Base-by-base conservation (phyloP, 2,329 filamentous ascomycete genomes). In the Diaporthe nobilis region DNA sequence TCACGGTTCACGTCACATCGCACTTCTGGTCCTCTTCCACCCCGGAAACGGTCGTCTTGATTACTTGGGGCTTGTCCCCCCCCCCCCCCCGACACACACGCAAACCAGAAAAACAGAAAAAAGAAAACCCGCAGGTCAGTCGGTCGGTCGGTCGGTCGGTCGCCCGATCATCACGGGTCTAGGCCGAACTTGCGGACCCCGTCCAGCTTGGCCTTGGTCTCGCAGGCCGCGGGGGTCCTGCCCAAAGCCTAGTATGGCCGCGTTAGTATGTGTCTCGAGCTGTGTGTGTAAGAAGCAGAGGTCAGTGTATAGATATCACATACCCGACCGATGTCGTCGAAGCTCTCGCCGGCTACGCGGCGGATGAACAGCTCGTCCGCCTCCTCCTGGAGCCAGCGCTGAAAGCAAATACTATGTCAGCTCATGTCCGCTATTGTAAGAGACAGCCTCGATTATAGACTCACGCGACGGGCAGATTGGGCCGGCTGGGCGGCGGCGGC, bases 1-100 rank as follows among this genome's bases (percentile, higher is more conserved):
- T 55, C 65, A 68, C 44, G 34, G 13, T 68, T 42, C 65, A 55
- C 49, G 65, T 70, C 47, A 20, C 65, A 22, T 70, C 15, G 65
- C 15, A 68, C 47, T 53, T 68, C n/a, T 55, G 22, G 65, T 42
- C 22, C 39, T 53, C 20, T 55, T 37, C 4, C 22, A 42, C n/a
- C 7, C 25, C 34, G 13, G 15, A 39, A 70, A 70, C 34, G n/a
- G 34, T 42, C 22, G 49, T 22, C 49, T 70, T 55, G 49, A 70
- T 55, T 42, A 42, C 34, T 70, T 20, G 31, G 22, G 47, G 65
- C n/a, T 9, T 42, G 31, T 31, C 4, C 15, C 25, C 63, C 44
- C 31, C 28, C 28, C 28, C 28, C 28, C 44, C 49, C 34, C 15
- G 25, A 49, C 39, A 44, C 60, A 34, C 37, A 47, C 28, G 13